Base-by-base conservation (phyloP, 805 yeast species). In the Pichia phayaonensis region DNA sequence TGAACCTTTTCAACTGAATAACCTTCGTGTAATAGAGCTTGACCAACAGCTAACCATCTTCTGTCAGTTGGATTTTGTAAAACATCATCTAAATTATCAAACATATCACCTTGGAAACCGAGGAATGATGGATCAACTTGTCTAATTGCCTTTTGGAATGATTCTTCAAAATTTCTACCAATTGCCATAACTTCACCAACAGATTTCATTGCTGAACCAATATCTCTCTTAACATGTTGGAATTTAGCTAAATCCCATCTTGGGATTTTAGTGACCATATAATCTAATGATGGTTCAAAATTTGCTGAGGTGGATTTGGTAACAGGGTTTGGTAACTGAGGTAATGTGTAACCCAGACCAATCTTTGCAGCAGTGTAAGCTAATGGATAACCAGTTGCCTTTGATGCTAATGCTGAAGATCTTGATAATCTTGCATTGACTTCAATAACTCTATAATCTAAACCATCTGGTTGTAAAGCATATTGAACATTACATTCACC, bases 161-260 rank as follows among this genome's bases (percentile, higher is more conserved):
- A 86, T 73, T 92, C 99, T 74, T 92, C 99, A 66, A 92, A 92
- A 57, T 83, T 92, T 73, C 99, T 84, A 65, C 99, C 99, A 65
- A 92, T 94, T 44, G 97, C 95, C 99, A 92, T 92, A 53, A 92
- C 99, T 72, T 92, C 99, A 69, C 99, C 99, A 50, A 92, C 99
- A 53, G 97, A 90, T 71, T 92, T 92, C 99, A 92, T 92, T 42
- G 97, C 83, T 11, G 96, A 87, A 45, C 97, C 96, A 65, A 92
- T 86, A 55, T 85, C 89, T 69, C 96, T 81, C 68, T 88, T 86
- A 56, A 92, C 99, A 64, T 89, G 95, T 68, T 86, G 95, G 76
- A 92, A 94, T 77, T 92, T 92, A 59, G 94, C 71, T 69, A 92
- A 75, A 75, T 92, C 99, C 99, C 99, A 92, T 73, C 97, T 83